Evolutionary conservation across 2,329 filamentous ascomycete species (phyloP), one percentile per base, ranked within the genome.

Genomic region (Fusarium sp.): DNA sequence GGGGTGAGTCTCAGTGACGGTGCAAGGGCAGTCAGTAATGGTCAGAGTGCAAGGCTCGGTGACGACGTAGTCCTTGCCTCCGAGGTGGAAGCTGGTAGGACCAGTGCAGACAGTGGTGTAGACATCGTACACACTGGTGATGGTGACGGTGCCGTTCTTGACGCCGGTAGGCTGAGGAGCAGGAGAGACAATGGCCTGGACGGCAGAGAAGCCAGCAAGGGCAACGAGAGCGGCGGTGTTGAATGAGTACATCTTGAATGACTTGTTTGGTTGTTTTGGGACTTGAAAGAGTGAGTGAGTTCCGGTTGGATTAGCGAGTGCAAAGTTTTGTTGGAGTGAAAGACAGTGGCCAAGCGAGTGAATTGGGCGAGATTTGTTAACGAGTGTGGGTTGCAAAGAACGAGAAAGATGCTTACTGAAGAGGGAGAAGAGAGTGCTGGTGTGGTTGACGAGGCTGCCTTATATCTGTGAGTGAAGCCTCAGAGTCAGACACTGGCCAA

Each of bases 1-100:
- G 69, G 51, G 31, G 44, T 74, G 64, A 70, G 79, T 79, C 79
- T 81, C 76, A 60, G 76, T 72, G 57, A 82, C 66, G 48, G 86
- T 87, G 83, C 86, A 88, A 64, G 86, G 85, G 80, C 86, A 88
- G 78, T 88, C 82, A 41, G 83, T 84, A 62, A 91, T 85, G 76
- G 86, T 89, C 72, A 90, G 80, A 61, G 86, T 86, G 74, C 87
- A 81, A 68, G 88, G 84, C 78, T 84, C 82, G 58, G 85, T 86
- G 74, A 89, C 84, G 52, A 86, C 85, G 83, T 87, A 90, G 54
- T 82, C 82, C 79, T 85, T 83, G 77, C 81, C 80, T 76, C 84
- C 84, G 79, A 86, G 81, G 71, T 83, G 86, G 73, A 90, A 74
- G 71, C 83, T 84, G 38, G 88, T 89, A 41, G 88, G 84, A 79